phyloP scores from a whole-genome alignment of 257 asterid genomes.

The Penstemon davidsonii region DNA sequence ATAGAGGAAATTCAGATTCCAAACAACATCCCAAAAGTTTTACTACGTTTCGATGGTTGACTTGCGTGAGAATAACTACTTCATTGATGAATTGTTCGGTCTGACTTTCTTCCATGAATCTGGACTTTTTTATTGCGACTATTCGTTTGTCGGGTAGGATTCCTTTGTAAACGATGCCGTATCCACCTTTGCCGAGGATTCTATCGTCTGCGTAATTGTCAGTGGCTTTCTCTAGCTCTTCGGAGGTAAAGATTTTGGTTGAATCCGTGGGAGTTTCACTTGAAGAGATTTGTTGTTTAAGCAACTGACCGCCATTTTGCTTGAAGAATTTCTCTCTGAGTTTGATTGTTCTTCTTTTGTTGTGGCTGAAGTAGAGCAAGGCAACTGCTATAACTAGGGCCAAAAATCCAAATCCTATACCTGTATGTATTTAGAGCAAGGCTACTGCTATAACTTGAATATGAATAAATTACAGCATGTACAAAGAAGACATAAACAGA shows the following conservation, averaged over 20 bases:
- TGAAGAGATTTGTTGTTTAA: slow-evolving; percentile 40
- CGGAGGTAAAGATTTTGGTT: slow-evolving; percentile 35
- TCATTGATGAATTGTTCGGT: slow-evolving; percentile 49
- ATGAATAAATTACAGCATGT: not conserved
- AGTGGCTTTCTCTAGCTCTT: slow-evolving; percentile 42
- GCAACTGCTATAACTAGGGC: slow-evolving; percentile 29
- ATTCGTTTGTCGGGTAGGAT: slow-evolving; percentile 28
- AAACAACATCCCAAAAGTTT: slow-evolving; percentile 50
- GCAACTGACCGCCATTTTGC: slow-evolving; percentile 46
- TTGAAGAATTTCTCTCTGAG: slow-evolving; percentile 44
- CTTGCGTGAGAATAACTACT: slow-evolving; percentile 46
- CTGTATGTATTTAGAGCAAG: slow-evolving; percentile 24
- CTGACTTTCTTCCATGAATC: slow-evolving; percentile 37
- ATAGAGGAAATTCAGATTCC: slow-evolving; percentile 45
- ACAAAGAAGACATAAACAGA: too few species aligned
- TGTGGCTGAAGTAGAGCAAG: slow-evolving; percentile 36
- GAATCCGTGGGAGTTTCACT: slow-evolving; percentile 30
- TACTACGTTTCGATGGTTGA: slow-evolving; percentile 48
- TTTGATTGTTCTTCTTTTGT: slow-evolving; percentile 31
- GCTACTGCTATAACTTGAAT: too few species aligned
- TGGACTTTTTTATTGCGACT: slow-evolving; percentile 49
- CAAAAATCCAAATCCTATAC: slow-evolving; percentile 41
- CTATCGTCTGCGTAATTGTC: slow-evolving; percentile 40
- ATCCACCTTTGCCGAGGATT: slow-evolving; percentile 47
- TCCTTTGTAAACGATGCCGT: slow-evolving; percentile 48